A percentile compares a stretch with the other conserved stretches of the same genome.
phyloP scores from a whole-genome alignment of 768 basidiomycete species.

The Symmetrospora coprosmae region DNA sequence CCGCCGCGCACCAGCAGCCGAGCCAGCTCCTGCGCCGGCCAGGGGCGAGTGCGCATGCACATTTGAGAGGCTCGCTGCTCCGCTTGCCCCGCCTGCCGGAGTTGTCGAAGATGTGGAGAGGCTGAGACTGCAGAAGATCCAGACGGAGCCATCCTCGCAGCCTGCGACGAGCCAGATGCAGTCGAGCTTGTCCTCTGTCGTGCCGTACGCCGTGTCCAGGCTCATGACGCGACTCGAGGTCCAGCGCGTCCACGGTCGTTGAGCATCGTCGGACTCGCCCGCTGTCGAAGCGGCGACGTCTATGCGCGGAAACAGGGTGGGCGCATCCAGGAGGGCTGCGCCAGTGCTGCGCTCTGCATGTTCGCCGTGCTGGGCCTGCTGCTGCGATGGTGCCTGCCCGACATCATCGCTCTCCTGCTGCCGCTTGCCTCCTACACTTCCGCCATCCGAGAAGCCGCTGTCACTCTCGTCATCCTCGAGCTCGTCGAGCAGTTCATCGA shows the following conservation, averaged over 20 bases:
- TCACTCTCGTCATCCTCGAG: slow-evolving; percentile 16
- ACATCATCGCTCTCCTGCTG: too few relatives aligned
- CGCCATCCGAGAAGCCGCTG: too few relatives aligned
- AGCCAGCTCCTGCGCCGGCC: too few relatives aligned
- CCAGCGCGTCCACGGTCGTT: slow-evolving; percentile 14
- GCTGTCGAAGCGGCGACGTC: not conserved
- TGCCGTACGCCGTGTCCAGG: slow-evolving; percentile 2
- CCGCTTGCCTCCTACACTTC: too few relatives aligned
- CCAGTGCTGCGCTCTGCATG: not conserved
- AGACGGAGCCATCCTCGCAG: slow-evolving; percentile 24
- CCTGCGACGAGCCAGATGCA: slow-evolving; percentile 22
- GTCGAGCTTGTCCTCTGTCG: slow-evolving; percentile 12
- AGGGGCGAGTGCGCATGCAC: too few relatives aligned
- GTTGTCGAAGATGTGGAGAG: not conserved
- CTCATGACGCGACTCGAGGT: slow-evolving; percentile 1
- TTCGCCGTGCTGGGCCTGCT: not conserved
- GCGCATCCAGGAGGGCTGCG: not conserved
- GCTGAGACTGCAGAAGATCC: slow-evolving; percentile 23
- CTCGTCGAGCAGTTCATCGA: slow-evolving; percentile 17
- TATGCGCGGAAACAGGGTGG: not conserved
- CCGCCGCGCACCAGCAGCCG: too few relatives aligned
- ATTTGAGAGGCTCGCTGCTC: too few relatives aligned
- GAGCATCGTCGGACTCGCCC: not conserved
- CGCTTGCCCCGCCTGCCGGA: not conserved
- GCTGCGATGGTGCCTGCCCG: not conserved